Conservation (phyloP, 192 early-diverging fungal genomes). For the Polychytrium aggregatum region DNA sequence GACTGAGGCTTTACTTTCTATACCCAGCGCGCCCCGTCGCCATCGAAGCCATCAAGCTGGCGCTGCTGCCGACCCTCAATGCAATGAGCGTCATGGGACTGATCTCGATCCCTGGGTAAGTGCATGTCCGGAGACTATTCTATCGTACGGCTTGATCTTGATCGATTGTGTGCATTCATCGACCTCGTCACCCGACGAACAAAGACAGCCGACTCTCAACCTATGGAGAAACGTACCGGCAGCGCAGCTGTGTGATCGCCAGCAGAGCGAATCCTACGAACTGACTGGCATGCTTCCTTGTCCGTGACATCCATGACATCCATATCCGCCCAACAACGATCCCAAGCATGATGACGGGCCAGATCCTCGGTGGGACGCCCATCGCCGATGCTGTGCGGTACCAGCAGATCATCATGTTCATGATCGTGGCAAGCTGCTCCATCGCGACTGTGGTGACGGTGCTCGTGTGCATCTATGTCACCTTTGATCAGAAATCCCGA, state of each 20-base stretch:
- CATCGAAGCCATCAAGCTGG: slow-evolving; percentile 54
- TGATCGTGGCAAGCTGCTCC: slow-evolving; percentile 66
- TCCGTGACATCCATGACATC: no score
- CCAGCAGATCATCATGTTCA: slow-evolving; percentile 78
- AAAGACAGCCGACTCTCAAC: no score
- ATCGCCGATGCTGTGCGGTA: slow-evolving; percentile 68
- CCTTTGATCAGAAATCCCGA: slow-evolving; percentile 13
- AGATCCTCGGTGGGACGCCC: slow-evolving; percentile 71
- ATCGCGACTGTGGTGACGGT: slow-evolving; percentile 24
- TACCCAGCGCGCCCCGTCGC: slow-evolving; percentile 60
- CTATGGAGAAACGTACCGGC: no score
- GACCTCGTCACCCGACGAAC: no score
- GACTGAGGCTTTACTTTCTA: no score
- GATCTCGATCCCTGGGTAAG: slow-evolving; percentile 65
- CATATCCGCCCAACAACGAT: no score
- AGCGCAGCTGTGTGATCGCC: no score
- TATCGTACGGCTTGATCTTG: no score
- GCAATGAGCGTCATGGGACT: slow-evolving; percentile 72
- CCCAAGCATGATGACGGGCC: slow-evolving; percentile 63
- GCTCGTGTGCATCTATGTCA: slow-evolving; percentile 8
- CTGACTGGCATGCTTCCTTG: neutral
- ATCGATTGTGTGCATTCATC: no score
- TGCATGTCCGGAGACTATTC: no score
- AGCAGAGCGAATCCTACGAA: no score
- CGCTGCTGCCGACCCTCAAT: slow-evolving; percentile 72